Evolutionary conservation across 75 land plant genomes (phyloP), one percentile per base, ranked within the genome.

Genomic region (Pseudotsuga menziesii): DNA sequence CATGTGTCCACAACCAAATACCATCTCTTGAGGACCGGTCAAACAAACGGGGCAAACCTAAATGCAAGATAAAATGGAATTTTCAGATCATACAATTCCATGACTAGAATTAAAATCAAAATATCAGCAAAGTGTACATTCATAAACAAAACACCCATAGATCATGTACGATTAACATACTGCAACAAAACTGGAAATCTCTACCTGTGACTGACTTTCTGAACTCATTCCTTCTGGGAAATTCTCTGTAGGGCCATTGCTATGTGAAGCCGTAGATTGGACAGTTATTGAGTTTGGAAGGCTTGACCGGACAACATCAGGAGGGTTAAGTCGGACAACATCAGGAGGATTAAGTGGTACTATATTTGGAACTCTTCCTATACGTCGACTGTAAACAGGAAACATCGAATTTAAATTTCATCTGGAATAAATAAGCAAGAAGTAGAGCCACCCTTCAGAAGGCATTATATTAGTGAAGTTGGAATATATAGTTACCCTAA

Each of bases 1-100:
- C 90, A 78, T 75, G 78, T 96, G 98, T 70, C 98, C 98, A 57
- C 98, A 96, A 39, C 85, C 90, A 78, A 96, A 96, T 73, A 97
- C 98, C 92, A 93, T 80, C 67, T 96, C 79, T 82, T 83, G 91
- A 20, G 85, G 80, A 58, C 87, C 82, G 39, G 82, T 78, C 74
- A 93, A 75, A 77, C 98, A 96, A 35, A 96, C 83, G 15, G 98
- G 94, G 80, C 98, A 96, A 20, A 77, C 82, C 92, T 89, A 59
- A 19, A 78, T 20, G 59, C 8, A 25, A 5, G 25, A 58, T 35
- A 80, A 7, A 12, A 72, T 0, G 14, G 22, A 44, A 44, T 72
- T 72, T 52, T 72, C n/a, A 44, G 56, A 23, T 12, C 26, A 23
- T 64, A 7, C 56, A 72, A 54, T 72, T 72, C 54, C 56, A 72